Evolutionary conservation across 371 early-diverging fungal genomes (phyloP).

Genomic region (Dichotomocladium elegans): DNA sequence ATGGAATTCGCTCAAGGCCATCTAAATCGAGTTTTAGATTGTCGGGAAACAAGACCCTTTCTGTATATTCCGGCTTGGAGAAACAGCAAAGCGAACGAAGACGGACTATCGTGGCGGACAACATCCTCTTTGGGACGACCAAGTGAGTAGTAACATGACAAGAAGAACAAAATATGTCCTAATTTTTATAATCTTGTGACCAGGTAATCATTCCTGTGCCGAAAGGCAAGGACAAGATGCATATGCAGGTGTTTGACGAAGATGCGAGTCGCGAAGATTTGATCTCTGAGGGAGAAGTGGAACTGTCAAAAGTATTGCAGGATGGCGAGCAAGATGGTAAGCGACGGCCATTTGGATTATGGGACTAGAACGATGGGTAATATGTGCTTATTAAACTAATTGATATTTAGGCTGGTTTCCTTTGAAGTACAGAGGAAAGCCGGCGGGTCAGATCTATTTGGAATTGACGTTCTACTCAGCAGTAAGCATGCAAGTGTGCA

Average conservation of each 20-base stretch:
- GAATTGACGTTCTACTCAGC: constrained; percentile 58
- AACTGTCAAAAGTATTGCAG: constrained; percentile 54
- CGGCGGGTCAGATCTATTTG: constrained; percentile 52
- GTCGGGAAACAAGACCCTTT: constrained; percentile 50
- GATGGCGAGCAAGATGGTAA: constrained; percentile 71
- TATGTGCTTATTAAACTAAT: neutral
- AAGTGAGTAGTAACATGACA: constrained; percentile 25
- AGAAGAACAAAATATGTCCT: neutral
- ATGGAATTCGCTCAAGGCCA: no score
- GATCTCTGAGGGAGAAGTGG: constrained; percentile 63
- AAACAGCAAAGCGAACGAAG: constrained; percentile 31
- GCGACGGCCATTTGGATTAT: constrained; percentile 70
- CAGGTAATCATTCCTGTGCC: constrained; percentile 44
- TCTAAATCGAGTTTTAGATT: no score
- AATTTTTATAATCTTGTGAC: neutral
- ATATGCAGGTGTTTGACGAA: constrained; percentile 44
- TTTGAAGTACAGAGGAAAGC: constrained; percentile 44
- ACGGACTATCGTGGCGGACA: constrained; percentile 46
- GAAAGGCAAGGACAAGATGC: constrained; percentile 35
- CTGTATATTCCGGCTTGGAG: constrained; percentile 39
- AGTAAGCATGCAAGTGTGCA: constrained; percentile 20
- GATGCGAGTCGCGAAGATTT: constrained; percentile 51
- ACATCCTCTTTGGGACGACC: constrained; percentile 50
- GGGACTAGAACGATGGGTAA: constrained; percentile 10
- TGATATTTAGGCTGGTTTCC: constrained; percentile 43